Evolutionary conservation across 2,329 filamentous ascomycete genomes (phyloP).

Genomic region (Colletotrichum melonis): DNA sequence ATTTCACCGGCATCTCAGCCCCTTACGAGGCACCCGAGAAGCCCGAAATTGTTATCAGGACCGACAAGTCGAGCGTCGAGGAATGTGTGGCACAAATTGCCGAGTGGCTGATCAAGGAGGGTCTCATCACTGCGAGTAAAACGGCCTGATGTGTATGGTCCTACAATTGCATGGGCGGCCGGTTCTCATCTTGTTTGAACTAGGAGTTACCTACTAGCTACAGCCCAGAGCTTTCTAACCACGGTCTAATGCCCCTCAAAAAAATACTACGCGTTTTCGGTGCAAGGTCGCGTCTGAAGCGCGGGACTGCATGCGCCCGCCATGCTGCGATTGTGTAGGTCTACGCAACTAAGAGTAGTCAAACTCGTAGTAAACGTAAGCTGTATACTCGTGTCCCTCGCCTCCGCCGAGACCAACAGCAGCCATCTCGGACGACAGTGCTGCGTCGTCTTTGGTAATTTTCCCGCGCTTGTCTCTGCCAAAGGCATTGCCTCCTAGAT

Average conservation of each 20-base stretch:
- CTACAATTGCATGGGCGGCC: not conserved
- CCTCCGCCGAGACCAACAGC: conserved; percentile 75
- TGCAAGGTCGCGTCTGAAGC: conserved; percentile 13
- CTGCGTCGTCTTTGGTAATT: conserved; percentile 88
- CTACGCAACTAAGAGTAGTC: conserved; percentile 67
- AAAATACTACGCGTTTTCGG: not conserved
- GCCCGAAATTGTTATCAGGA: conserved; percentile 89
- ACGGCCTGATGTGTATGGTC: conserved; percentile 36
- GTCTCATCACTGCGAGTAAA: conserved; percentile 59
- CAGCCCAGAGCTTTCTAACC: not conserved
- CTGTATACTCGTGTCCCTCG: conserved; percentile 87
- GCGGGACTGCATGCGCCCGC: not conserved
- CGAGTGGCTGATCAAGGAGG: conserved; percentile 79
- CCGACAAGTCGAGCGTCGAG: conserved; percentile 84
- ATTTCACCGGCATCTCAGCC: conserved; percentile 95
- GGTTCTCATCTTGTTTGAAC: not conserved
- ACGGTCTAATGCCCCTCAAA: not conserved
- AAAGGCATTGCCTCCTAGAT: conserved; percentile 94
- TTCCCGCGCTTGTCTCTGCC: conserved; percentile 93
- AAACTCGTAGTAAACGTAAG: conserved; percentile 97
- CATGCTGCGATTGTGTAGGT: not conserved
- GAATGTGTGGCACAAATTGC: conserved; percentile 90
- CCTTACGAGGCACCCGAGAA: conserved; percentile 92
- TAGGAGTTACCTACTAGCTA: conserved; percentile 9
- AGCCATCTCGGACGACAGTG: conserved; percentile 84